Evolutionary conservation across 345 rosid genomes (phyloP), one percentile per base, ranked within the genome.

Genomic region (Lepidium sativum): DNA sequence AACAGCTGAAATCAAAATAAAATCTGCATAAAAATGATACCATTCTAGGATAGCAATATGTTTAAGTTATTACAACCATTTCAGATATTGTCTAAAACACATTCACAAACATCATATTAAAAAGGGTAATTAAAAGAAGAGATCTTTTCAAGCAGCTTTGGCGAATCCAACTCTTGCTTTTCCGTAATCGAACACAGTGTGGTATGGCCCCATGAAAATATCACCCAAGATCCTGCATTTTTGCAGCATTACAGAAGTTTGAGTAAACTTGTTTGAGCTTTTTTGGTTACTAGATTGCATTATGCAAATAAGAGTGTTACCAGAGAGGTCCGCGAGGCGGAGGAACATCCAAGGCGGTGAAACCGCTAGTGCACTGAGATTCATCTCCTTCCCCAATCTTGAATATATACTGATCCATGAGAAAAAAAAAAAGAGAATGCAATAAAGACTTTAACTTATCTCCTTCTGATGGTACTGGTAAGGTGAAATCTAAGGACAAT

Each of bases 121-220:
- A 41, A 70, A 54, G n/a, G 23, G 64, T 57, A 31, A n/a, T n/a
- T 55, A 39, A 23, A 38, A 65, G 54, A 58, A 65, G 67, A 31
- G 35, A 51, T 65, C 1, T 20, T 49, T 56, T 81, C 79, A 92
- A 47, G 92, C 82, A 33, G 97, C 95, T 79, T 86, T 90, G 0
- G 98, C 96, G 14, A 92, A 92, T 55, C 98, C 98, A 57, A 89
- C 86, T 65, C 77, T 79, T 77, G 75, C 63, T 60, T 92, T 80
- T 21, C 84, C 92, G 7, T 80, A 92, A 81, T 92, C 98, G 8
- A 89, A 89, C 14, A 92, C 95, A 1, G 97, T 87, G 48, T 92
- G 98, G 71, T 77, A 91, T 51, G 65, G 81, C 84, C 98, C 95
- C 98, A 89, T 86, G 81, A 92, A 89, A 42, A 89, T 78, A 79